These are phyloP conservation scores for Paraleonurus japonicus DNA, from an alignment of 257 asterid genomes.

Conservation along the genomic window DNA sequence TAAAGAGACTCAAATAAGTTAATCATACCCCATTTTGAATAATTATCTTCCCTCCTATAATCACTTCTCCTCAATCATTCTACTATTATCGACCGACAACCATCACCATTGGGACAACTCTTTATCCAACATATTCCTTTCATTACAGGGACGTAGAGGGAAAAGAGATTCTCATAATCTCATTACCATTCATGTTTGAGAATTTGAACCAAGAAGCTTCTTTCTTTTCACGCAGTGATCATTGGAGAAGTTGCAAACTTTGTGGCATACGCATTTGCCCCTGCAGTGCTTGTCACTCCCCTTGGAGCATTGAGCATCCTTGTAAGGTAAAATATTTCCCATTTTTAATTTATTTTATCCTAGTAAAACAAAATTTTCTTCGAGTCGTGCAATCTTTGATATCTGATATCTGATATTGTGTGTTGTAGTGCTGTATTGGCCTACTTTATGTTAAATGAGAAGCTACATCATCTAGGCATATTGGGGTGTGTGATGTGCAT, in stretches of 20 bases:
- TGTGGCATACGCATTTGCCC: slow-evolving; percentile 92
- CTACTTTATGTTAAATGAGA: slow-evolving; percentile 73
- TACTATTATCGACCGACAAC: too few species aligned
- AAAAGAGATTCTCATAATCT: too few species aligned
- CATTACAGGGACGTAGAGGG: too few species aligned
- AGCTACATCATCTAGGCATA: slow-evolving; percentile 66
- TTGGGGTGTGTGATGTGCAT: slow-evolving; percentile 84
- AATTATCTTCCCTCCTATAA: too few species aligned
- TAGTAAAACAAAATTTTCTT: background rate
- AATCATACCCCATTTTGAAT: too few species aligned
- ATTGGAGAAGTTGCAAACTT: slow-evolving; percentile 82
- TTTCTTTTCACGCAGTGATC: slow-evolving; percentile 52
- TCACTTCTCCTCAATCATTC: too few species aligned
- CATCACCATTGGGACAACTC: too few species aligned
- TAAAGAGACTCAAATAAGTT: too few species aligned
- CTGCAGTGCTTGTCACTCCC: slow-evolving; percentile 93
- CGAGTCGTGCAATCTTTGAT: slow-evolving; percentile 6
- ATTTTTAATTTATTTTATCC: background rate
- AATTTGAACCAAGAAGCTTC: background rate
- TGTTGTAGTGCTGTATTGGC: slow-evolving; percentile 68
- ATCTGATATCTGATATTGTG: slow-evolving; percentile 18
- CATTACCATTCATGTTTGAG: too few species aligned
- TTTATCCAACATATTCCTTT: too few species aligned
- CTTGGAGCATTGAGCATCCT: slow-evolving; percentile 90
- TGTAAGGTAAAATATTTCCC: slow-evolving; percentile 53